These are phyloP conservation scores for Nakazawaea ishiwadae DNA, from an alignment of 805 yeast species.

Conservation along the genomic window DNA sequence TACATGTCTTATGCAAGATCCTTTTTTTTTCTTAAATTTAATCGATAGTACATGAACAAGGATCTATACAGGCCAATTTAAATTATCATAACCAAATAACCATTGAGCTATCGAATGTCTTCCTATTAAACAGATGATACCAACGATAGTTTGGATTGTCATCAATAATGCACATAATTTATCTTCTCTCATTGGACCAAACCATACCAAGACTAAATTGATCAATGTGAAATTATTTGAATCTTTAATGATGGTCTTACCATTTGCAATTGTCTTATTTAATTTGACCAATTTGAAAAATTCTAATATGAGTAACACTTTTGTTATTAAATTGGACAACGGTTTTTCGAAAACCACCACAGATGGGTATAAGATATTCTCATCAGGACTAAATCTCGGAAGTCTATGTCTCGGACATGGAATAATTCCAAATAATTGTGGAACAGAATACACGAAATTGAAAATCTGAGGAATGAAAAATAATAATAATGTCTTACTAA, in stretches of 20 bases:
- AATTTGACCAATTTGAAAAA: slow-evolving; percentile 43
- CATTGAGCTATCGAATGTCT: slow-evolving; percentile 86
- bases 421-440: slow-evolving; percentile 80
- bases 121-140: slow-evolving; percentile 57
- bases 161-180: slow-evolving; percentile 58
- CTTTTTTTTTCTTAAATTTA: no score
- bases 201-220: slow-evolving; percentile 75
- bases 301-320: slow-evolving; percentile 42
- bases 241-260: slow-evolving; percentile 26
- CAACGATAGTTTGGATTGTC: slow-evolving; percentile 57
- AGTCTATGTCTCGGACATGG: slow-evolving; percentile 96
- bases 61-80: slow-evolving; percentile 24
- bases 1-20: no score
- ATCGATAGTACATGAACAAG: no score
- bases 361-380: slow-evolving; percentile 77
- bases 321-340: slow-evolving; percentile 26
- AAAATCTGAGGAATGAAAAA: slow-evolving; percentile 88
- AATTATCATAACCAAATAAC: slow-evolving; percentile 85
- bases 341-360: slow-evolving; percentile 37
- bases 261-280: slow-evolving; percentile 24
- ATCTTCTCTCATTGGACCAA: slow-evolving; percentile 90
- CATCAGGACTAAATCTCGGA: slow-evolving; percentile 66
- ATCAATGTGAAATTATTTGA: slow-evolving; percentile 86
- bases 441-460: slow-evolving; percentile 87
- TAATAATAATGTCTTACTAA: slow-evolving; percentile 83